Conservation (phyloP, 2,329 filamentous ascomycete genomes). For the Nannizzia gypsea region DNA sequence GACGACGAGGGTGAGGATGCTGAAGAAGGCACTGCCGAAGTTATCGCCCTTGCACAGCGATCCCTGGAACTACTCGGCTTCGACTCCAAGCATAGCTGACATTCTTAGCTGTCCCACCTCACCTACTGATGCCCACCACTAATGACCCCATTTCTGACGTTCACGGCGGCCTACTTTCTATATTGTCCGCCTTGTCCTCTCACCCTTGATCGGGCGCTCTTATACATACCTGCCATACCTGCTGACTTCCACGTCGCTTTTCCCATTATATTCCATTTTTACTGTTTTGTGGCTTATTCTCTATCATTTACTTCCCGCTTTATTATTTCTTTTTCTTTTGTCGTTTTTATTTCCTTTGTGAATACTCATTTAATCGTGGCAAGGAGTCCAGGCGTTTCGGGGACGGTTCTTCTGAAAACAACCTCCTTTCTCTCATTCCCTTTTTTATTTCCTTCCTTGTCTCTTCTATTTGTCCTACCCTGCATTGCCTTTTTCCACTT, state of each 20-base stretch:
- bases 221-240: no score
- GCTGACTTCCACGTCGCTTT: background rate
- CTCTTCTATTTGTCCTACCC: background rate
- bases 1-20: constrained; percentile 82
- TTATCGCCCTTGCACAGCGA: constrained; percentile 78
- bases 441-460: background rate
- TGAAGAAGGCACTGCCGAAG: constrained; percentile 82
- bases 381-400: constrained; percentile 4
- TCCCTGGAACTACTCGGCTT: constrained; percentile 64
- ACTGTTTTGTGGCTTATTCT: background rate
- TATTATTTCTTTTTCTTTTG: background rate
- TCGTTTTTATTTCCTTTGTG: background rate
- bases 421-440: constrained; percentile 1
- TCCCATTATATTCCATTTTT: background rate
- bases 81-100: background rate
- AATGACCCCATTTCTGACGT: background rate
- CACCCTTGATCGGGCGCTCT: background rate
- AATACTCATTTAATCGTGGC: background rate
- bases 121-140: background rate
- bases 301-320: background rate
- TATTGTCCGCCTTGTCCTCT: background rate
- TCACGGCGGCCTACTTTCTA: background rate
- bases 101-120: no score
- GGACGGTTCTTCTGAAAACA: background rate
- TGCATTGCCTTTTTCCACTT: background rate